Evolutionary conservation across 208 protist species (phyloP).

Genomic region (Acanthamoeba healyi): DNA sequence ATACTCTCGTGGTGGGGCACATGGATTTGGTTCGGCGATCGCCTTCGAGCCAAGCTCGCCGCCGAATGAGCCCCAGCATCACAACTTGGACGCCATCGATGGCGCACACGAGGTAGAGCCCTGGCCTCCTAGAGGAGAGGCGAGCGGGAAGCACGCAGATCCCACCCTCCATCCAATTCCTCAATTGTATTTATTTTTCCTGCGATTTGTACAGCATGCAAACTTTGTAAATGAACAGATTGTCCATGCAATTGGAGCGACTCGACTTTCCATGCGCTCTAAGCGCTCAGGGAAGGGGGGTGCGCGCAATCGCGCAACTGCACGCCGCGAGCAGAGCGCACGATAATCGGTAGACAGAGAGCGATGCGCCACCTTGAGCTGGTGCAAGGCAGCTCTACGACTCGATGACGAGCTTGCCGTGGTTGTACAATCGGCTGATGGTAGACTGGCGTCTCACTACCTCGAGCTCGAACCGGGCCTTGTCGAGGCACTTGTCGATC

Average conservation of each 20-base stretch:
- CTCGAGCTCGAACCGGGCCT: neutral
- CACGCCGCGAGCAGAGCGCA: too few species aligned
- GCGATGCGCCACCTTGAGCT: too few species aligned
- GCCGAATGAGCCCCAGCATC: neutral
- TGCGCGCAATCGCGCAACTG: neutral
- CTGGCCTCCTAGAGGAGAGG: too few species aligned
- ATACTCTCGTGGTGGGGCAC: neutral
- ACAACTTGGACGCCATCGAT: too few species aligned
- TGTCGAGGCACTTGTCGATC: neutral
- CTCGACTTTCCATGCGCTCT: neutral
- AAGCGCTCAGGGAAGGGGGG: neutral
- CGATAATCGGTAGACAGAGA: too few species aligned
- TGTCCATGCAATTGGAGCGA: neutral
- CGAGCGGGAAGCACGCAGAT: neutral
- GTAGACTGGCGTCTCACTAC: neutral
- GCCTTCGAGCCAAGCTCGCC: neutral
- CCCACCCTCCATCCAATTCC: neutral
- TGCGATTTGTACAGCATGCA: neutral
- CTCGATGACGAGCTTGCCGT: conserved; percentile 5
- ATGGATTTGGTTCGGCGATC: conserved; percentile 19
- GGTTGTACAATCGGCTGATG: neutral
- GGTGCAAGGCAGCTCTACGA: neutral
- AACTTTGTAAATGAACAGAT: conserved; percentile 17
- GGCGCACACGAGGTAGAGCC: neutral
- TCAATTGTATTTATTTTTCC: neutral